These are phyloP conservation scores for Lipomyces spencermartinsiae DNA, from an alignment of 805 yeast species.

Conservation along the genomic window DNA sequence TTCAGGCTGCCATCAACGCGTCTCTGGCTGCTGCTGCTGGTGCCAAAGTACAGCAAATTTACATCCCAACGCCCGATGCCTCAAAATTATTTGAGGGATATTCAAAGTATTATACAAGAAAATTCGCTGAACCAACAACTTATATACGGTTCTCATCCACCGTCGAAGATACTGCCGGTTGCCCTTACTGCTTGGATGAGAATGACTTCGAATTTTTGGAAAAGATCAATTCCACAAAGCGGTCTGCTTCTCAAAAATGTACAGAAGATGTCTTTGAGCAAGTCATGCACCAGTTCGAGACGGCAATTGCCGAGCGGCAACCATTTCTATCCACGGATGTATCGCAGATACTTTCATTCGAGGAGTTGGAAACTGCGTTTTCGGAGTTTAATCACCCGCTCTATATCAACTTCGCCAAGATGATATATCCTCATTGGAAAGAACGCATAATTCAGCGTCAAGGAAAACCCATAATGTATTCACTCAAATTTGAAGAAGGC, in stretches of 20 bases:
- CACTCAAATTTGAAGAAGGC: slow-evolving; percentile 82
- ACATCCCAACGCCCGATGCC: slow-evolving; percentile 97
- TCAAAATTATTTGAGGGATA: slow-evolving; percentile 58
- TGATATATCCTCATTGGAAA: slow-evolving; percentile 83
- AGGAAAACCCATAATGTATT: slow-evolving; percentile 77
- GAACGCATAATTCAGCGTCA: slow-evolving; percentile 68
- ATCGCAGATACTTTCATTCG: slow-evolving; percentile 68
- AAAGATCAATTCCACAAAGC: slow-evolving; percentile 49
- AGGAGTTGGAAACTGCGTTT: slow-evolving; percentile 59
- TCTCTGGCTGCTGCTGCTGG: slow-evolving; percentile 66
- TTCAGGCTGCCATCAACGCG: slow-evolving; percentile 87
- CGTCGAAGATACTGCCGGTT: slow-evolving; percentile 92
- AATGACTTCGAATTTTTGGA: slow-evolving; percentile 73
- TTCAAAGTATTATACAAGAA: slow-evolving; percentile 67
- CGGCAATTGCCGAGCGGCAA: slow-evolving; percentile 76
- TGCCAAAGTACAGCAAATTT: slow-evolving; percentile 60
- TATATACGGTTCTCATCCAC: slow-evolving; percentile 92
- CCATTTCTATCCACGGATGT: slow-evolving; percentile 91
- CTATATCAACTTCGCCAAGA: slow-evolving; percentile 59
- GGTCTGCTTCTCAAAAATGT: slow-evolving; percentile 48
- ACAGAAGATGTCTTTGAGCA: slow-evolving; percentile 87
- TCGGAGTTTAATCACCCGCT: slow-evolving; percentile 21
- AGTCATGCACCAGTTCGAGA: slow-evolving; percentile 75
- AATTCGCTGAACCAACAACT: slow-evolving; percentile 72
- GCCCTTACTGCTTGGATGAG: slow-evolving; percentile 89